Evolutionary conservation across 805 yeast species (phyloP), one percentile per base, ranked within the genome.

Genomic region (Candida incommunis): DNA sequence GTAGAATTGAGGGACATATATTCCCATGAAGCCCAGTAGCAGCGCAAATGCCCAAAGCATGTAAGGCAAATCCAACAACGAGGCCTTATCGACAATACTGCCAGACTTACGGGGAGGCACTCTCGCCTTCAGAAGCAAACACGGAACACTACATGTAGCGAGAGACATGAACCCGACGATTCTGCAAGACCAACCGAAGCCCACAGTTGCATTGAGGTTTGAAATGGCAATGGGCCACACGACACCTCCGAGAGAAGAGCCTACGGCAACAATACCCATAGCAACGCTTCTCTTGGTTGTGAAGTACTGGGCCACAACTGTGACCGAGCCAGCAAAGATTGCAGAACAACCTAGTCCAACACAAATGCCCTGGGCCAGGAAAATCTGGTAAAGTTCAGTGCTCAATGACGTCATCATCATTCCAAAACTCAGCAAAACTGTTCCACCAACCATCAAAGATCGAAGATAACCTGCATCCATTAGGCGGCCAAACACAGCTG

Each of bases 241-340:
- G 48, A 70, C 56, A 9, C 76, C 74, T 3, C 78, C 78, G 7
- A 74, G 52, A 3, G 75, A 67, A 0, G 76, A 73, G 18, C 78
- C 78, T 15, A 68, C 56, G 1, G 74, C 69, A 2, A 69, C 68
- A 7, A 71, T 52, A 2, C 75, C 70, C 21, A 65, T 57, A 7
- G 72, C 75, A 23, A 66, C 52, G 4, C 69, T 74, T 41, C 76
- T 55, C 44, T 57, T 63, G 34, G 52, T 59, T 29, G 59, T 50
- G 52, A 72, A 74, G 64, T 72, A 72, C 26, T 69, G 69, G 0
- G 72, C 56, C n/a, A 70, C 57, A 7, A 64, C 62, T 3, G 72
- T 66, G 25, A 74, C 56, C 42, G 71, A 57, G 1, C 74, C 68
- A 3, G 68, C 59, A 61, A 71, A 69, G 31, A 67, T 55, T 45